Evolutionary conservation across 305 asterid species (phyloP).

Genomic region (Fraxinus sp.): DNA sequence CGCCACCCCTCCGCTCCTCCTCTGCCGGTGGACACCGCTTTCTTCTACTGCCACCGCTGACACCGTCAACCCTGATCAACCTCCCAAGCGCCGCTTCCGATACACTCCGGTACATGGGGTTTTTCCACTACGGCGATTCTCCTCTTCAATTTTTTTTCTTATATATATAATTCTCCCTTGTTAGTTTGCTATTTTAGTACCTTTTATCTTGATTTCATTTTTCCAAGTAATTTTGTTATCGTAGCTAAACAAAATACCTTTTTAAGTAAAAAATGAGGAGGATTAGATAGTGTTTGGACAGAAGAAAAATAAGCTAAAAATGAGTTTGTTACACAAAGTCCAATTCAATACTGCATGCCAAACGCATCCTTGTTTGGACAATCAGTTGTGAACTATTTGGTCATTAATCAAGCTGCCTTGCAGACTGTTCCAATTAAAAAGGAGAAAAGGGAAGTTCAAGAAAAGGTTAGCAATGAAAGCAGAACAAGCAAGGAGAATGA

Average conservation of each 20-base stretch:
- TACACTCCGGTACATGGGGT: conserved; percentile 50
- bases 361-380: neutral
- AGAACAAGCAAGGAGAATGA: conserved; percentile 22
- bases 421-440: conserved; percentile 65
- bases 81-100: conserved; percentile 69
- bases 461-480: conserved; percentile 29
- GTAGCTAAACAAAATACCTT: neutral
- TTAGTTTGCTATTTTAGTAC: neutral
- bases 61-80: conserved; percentile 18
- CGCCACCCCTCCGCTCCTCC: conserved; percentile 44
- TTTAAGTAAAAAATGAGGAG: neutral
- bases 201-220: neutral
- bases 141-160: neutral
- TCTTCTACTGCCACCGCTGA: conserved; percentile 27
- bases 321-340: neutral
- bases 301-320: neutral
- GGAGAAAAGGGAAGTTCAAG: conserved; percentile 38
- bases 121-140: neutral
- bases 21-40: conserved; percentile 80
- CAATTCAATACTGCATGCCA: neutral
- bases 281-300: neutral
- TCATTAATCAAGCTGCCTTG: neutral
- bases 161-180: no score
- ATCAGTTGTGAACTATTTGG: neutral
- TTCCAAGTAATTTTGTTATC: no score